Percentiles rank a stretch among this genome's conserved stretches.
Evolutionary conservation across 2,329 filamentous ascomycete genomes (phyloP).

Genomic region (Emmonsiellopsis sp.): DNA sequence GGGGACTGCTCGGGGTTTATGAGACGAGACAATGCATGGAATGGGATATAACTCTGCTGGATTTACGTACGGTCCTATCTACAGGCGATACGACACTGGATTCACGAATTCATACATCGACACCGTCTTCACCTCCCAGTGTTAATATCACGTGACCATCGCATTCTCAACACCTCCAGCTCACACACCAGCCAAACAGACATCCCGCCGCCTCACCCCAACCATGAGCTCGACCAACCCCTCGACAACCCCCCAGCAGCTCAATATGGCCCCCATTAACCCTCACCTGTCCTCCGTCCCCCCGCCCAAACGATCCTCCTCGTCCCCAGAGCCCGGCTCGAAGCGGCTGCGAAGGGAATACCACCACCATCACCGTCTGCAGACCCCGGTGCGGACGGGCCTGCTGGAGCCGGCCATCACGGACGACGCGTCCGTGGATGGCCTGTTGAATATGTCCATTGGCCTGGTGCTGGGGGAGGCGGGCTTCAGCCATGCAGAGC

Average conservation of each 20-base stretch:
- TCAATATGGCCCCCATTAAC: conserved; percentile 19
- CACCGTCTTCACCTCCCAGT: too few relatives aligned
- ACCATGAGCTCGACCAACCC: not conserved
- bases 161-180: too few relatives aligned
- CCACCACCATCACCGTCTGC: conserved; percentile 34
- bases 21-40: too few relatives aligned
- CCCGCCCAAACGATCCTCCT: conserved; percentile 26
- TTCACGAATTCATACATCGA: too few relatives aligned
- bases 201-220: too few relatives aligned
- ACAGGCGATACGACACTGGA: too few relatives aligned
- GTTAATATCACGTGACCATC: too few relatives aligned
- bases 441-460: conserved; percentile 47
- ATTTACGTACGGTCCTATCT: too few relatives aligned
- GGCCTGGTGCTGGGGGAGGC: conserved; percentile 40
- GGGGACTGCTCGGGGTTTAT: not conserved
- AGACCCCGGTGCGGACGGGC: conserved; percentile 21
- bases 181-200: too few relatives aligned
- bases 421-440: conserved; percentile 44
- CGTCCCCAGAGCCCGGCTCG: conserved; percentile 11
- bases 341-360: conserved; percentile 32
- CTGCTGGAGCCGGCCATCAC: conserved; percentile 33
- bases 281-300: conserved; percentile 10
- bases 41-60: too few relatives aligned
- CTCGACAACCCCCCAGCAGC: conserved; percentile 10
- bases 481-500: conserved; percentile 47